Conservation (phyloP, 352 stramenopile species). For the Globisporangium mamillatum region DNA sequence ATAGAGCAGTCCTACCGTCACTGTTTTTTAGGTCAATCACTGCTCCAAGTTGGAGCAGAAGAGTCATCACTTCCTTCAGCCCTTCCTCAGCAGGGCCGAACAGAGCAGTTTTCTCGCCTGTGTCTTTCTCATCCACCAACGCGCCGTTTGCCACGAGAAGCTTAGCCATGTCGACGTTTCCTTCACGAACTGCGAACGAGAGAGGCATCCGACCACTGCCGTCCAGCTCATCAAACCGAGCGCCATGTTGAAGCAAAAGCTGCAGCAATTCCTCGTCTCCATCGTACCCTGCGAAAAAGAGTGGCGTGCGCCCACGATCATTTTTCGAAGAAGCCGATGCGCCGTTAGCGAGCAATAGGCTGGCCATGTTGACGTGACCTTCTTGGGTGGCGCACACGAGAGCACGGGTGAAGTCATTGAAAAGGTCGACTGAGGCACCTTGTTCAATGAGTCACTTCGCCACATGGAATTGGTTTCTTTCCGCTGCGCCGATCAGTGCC, state of each 20-base stretch:
- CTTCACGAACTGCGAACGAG: background rate
- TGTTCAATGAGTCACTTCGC: background rate
- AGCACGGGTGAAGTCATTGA: background rate
- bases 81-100: background rate
- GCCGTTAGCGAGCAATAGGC: background rate
- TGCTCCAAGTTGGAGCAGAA: background rate
- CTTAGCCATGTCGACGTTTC: background rate
- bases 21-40: background rate
- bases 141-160: background rate
- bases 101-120: background rate
- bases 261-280: background rate
- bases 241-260: background rate
- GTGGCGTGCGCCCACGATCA: background rate
- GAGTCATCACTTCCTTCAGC: background rate
- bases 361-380: background rate
- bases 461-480: background rate
- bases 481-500: background rate
- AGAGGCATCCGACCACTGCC: background rate
- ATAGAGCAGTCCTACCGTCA: background rate
- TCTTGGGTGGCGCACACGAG: background rate
- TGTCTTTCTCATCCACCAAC: background rate
- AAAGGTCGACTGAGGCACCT: background rate
- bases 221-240: background rate
- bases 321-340: background rate
- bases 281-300: background rate